These are phyloP conservation scores for Aspergillus niger DNA, from an alignment of 2,329 filamentous ascomycete species.

Conservation along the genomic window DNA sequence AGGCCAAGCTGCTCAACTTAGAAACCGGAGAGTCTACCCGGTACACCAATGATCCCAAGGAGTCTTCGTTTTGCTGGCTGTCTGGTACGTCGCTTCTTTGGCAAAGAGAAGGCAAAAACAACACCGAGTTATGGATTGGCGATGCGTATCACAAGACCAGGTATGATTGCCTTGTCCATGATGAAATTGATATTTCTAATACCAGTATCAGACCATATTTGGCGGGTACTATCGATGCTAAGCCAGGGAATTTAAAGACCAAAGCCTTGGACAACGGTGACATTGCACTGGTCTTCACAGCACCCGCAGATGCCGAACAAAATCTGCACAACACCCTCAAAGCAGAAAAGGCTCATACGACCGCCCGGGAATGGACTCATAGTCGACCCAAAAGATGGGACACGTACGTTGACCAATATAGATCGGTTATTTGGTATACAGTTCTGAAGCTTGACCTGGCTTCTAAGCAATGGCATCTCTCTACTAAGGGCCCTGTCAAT, in stretches of 20 bases:
- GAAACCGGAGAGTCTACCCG: not conserved
- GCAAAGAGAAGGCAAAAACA: not conserved
- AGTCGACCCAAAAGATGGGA: conserved; percentile 6
- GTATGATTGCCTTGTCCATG: not conserved
- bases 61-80: conserved; percentile 4
- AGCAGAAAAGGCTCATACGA: not conserved
- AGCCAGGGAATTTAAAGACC: not conserved
- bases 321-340: conserved; percentile 1
- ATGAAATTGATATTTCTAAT: not conserved
- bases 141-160: not conserved
- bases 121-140: conserved; percentile 4
- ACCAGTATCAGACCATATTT: not conserved
- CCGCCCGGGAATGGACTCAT: conserved; percentile 1
- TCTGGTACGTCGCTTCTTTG: not conserved
- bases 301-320: not conserved
- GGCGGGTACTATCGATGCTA: conserved; percentile 2
- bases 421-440: conserved; percentile 5
- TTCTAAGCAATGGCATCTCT: not conserved
- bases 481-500: not conserved
- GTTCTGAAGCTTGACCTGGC: not conserved
- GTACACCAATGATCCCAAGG: conserved; percentile 5
- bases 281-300: conserved; percentile 2
- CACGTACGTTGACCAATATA: not conserved
- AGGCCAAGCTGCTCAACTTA: not conserved
- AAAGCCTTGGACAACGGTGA: conserved; percentile 1